Base-by-base conservation (phyloP, 805 yeast genomes). In the Candida wancherniae region DNA sequence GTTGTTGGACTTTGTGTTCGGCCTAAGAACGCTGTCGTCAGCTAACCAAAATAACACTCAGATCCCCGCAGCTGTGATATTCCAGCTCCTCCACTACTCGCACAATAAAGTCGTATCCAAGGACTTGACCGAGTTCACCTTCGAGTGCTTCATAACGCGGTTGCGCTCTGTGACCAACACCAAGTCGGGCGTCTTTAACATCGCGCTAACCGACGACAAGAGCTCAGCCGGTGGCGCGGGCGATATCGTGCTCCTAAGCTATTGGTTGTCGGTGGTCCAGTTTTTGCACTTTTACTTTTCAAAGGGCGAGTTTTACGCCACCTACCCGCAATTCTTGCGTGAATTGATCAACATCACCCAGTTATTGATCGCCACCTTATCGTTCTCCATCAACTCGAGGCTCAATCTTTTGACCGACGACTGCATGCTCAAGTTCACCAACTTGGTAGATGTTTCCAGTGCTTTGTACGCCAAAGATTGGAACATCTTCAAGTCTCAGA, bases 221-320 rank as follows among this genome's bases (percentile, higher is more conserved):
- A 29, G 22, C 4, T 50, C 24, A 9, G 33, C 38, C 5, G 37
- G 36, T 39, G 67, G 63, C 5, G 57, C 67, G 19, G 81, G 79
- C 19, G 90, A 83, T 49, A 78, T 82, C 33, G 83, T 83, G 11
- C 51, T 70, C 23, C 69, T 80, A 39, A 80, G 94, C 29, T 90
- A 86, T 53, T 92, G 97, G 97, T 71, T 92, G 21, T 78, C 95
- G 4, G 80, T 83, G 15, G 53, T 83, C 26, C 83, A 84, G 37
- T 78, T 84, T 43, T 59, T 90, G 29, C 79, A 81, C 48, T 90
- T 82, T 54, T 90, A 85, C 55, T 51, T 90, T 19, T 63, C 75
- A 24, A 76, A 83, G 39, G 92, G 82, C 48, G 56, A 61, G 1
- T 68, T 80, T 31, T 77, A 75, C 52, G 47, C 54, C 14, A 61